Base-by-base conservation (phyloP, 2,329 filamentous ascomycete genomes). In the Endothia cerciana region DNA sequence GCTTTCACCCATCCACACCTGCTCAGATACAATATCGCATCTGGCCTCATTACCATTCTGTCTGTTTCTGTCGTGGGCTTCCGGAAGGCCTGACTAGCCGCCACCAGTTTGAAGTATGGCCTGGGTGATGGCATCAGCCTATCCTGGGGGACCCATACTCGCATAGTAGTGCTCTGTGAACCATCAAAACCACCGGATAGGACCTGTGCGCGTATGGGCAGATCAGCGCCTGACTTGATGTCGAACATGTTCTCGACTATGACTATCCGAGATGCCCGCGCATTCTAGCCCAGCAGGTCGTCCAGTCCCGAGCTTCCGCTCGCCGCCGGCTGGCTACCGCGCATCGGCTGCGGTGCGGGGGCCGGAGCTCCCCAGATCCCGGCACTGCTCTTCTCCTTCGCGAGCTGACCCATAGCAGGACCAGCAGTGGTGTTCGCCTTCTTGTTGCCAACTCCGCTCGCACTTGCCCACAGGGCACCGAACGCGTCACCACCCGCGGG, bases 341-440 rank as follows among this genome's bases (percentile, higher is more conserved):
- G 70, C 4, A 73, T 69, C 0, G 76, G 71, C 68, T 78, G 75
- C n/a, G 72, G 41, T 30, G 69, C 69, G 70, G 81, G 67, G 58
- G 88, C 83, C 19, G 90, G 84, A 0, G 91, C 86, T 22, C 94
- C 95, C 93, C 96, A 99, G 69, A 99, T 92, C 8, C 94, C 93
- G 19, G 94, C 93, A 72, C 89, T 93, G 66, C 93, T 95, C 85
- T 98, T 97, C 79, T 97, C 93, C 83, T 97, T 97, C n/a, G 94
- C 94, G 78, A 99, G 87, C 77, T 97, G 94, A 38, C 93, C 94
- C 80, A 99, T 86, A 64, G 94, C 94, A 61, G 93, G 89, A 0
- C 90, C 91, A 66, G 89, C 84, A 63, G 84, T 81, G 85, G 82
- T 2, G 88, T 85, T 67, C 79, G 83, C 1, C 80, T 95, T 96